Evolutionary conservation across 805 yeast genomes (phyloP).

Genomic region (Saccharomycopsis javanensis): DNA sequence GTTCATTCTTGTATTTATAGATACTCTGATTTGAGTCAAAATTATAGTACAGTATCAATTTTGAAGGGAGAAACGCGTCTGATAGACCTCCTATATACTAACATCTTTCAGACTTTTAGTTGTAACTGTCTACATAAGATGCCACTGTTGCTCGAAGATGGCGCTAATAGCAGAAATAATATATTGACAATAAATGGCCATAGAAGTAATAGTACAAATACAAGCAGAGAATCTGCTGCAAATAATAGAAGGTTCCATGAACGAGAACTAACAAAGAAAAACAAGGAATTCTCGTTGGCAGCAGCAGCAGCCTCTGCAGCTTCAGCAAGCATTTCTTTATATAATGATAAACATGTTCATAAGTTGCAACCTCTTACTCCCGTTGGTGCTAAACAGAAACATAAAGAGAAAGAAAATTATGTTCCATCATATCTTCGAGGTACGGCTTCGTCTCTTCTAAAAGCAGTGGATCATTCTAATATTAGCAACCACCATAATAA

Average conservation of each 20-base stretch:
- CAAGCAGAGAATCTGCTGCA: neutral
- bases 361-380: neutral
- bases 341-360: neutral
- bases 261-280: neutral
- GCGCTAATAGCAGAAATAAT: neutral
- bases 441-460: constrained; percentile 12
- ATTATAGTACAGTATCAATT: too few species aligned
- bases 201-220: neutral
- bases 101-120: neutral
- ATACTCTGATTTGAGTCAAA: too few species aligned
- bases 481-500: neutral
- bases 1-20: too few species aligned
- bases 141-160: neutral
- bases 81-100: too few species aligned
- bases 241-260: neutral
- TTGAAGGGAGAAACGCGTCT: too few species aligned
- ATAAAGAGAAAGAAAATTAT: constrained; percentile 4
- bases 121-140: neutral
- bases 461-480: constrained; percentile 6
- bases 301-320: neutral
- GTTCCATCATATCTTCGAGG: constrained; percentile 16
- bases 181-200: neutral
- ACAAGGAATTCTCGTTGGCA: neutral
- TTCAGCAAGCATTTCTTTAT: neutral
- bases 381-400: neutral